phyloP scores from a whole-genome alignment of 2,329 filamentous ascomycete species.

The Teratosphaeria gauchensis region DNA sequence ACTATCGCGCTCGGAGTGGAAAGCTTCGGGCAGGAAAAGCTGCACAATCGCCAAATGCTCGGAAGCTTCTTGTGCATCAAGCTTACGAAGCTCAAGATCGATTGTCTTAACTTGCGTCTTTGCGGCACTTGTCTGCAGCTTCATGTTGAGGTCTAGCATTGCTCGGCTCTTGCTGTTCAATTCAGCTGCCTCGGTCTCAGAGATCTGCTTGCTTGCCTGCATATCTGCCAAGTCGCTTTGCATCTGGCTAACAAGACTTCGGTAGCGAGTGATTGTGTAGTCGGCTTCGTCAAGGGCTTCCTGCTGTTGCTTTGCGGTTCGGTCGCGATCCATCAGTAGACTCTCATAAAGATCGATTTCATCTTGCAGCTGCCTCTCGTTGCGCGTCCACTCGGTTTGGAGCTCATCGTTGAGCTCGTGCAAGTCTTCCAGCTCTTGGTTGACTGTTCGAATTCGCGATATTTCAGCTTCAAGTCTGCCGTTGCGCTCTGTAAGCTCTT shows the following conservation, averaged over 20 bases:
- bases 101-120: conserved; percentile 94
- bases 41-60: conserved; percentile 85
- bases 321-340: conserved; percentile 71
- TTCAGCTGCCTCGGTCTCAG: conserved; percentile 85
- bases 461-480: conserved; percentile 74
- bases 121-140: conserved; percentile 78
- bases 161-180: conserved; percentile 78
- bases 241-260: conserved; percentile 75
- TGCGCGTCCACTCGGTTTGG: conserved; percentile 84
- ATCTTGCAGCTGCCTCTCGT: conserved; percentile 87
- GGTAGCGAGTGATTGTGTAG: conserved; percentile 79
- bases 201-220: conserved; percentile 81
- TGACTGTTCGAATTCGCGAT: conserved; percentile 67
- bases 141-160: conserved; percentile 95
- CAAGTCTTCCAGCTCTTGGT: conserved; percentile 79
- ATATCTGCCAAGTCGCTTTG: conserved; percentile 87
- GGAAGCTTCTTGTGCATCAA: conserved; percentile 80
- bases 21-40: conserved; percentile 78
- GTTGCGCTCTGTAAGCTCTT: conserved; percentile 81
- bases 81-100: conserved; percentile 73
- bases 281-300: conserved; percentile 77
- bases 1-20: conserved; percentile 70
- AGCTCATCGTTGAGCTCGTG: conserved; percentile 93
- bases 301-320: conserved; percentile 65
- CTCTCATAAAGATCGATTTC: conserved; percentile 83